Conservation (phyloP, 208 protist genomes). For the Acanthamoeba polyphaga region DNA sequence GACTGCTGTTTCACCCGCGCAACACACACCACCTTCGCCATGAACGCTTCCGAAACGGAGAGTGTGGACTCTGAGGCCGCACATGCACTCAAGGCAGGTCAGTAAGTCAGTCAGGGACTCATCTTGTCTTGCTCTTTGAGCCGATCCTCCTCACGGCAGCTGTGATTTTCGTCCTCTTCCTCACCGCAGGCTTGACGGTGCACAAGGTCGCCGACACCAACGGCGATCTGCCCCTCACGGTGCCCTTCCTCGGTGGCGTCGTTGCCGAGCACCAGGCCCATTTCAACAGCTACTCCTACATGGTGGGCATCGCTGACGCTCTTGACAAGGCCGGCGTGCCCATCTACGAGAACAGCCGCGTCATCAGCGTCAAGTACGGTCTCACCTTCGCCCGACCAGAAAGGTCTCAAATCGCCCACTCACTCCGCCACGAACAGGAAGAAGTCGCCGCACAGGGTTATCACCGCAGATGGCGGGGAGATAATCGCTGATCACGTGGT, state of each 20-base stretch:
- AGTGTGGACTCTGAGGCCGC: background rate
- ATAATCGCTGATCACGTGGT: background rate
- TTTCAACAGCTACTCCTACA: conserved; percentile 63
- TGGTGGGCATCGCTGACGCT: background rate
- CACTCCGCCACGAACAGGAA: background rate
- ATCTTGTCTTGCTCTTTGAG: background rate
- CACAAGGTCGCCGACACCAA: background rate
- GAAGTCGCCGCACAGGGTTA: background rate
- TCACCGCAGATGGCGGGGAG: background rate
- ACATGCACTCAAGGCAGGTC: background rate
- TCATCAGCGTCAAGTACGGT: background rate
- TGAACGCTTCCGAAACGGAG: background rate
- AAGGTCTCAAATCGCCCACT: background rate
- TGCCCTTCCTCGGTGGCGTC: background rate
- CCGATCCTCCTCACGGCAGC: background rate
- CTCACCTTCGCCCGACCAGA: background rate
- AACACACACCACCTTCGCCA: background rate
- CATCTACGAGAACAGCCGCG: conserved; percentile 38
- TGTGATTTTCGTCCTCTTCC: background rate
- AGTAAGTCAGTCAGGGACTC: background rate
- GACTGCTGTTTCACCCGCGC: conserved; percentile 2
- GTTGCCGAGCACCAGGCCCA: conserved; percentile 25
- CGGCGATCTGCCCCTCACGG: background rate
- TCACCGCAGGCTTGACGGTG: background rate
- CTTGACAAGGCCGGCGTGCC: background rate